Conservation (phyloP, 2,329 filamentous ascomycete species). For the Xylariaceae sp. region DNA sequence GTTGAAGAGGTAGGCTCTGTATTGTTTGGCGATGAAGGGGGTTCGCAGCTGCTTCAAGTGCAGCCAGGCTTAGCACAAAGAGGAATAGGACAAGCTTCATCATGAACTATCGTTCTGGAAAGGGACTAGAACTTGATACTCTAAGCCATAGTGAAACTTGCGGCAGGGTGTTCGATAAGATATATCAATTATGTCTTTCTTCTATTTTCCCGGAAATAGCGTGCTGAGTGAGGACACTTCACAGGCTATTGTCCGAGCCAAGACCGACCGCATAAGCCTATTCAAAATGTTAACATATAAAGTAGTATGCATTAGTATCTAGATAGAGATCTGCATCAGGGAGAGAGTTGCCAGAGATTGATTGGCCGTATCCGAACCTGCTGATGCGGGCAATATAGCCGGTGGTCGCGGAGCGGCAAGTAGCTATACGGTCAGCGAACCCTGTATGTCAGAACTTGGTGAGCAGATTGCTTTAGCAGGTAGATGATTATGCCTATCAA, state of each 20-base stretch:
- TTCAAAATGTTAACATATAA: slow-evolving; percentile 24
- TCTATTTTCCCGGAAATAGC: slow-evolving; percentile 21
- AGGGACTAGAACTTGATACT: slow-evolving; percentile 5
- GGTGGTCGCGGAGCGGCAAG: slow-evolving; percentile 18
- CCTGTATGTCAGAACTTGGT: neutral
- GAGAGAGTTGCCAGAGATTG: neutral
- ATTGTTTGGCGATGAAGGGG: slow-evolving; percentile 24
- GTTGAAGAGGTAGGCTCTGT: neutral
- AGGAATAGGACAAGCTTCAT: slow-evolving; percentile 33
- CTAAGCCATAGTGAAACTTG: neutral
- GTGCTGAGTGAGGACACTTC: slow-evolving; percentile 17
- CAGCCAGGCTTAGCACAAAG: slow-evolving; percentile 26
- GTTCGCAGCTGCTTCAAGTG: slow-evolving; percentile 26
- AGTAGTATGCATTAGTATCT: slow-evolving; percentile 11
- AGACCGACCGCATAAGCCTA: slow-evolving; percentile 28
- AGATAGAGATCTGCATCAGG: neutral
- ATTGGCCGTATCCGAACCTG: slow-evolving; percentile 17
- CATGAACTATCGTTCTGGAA: slow-evolving; percentile 2
- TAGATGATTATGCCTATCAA: neutral
- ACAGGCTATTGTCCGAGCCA: slow-evolving; percentile 30
- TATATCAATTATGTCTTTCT: slow-evolving; percentile 4
- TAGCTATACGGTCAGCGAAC: neutral
- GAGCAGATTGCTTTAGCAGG: neutral
- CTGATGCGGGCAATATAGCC: slow-evolving; percentile 27
- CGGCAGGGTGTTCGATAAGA: neutral